Evolutionary conservation across 345 rosid species (phyloP), one percentile per base, ranked within the genome.

Genomic region (Populus nigra): DNA sequence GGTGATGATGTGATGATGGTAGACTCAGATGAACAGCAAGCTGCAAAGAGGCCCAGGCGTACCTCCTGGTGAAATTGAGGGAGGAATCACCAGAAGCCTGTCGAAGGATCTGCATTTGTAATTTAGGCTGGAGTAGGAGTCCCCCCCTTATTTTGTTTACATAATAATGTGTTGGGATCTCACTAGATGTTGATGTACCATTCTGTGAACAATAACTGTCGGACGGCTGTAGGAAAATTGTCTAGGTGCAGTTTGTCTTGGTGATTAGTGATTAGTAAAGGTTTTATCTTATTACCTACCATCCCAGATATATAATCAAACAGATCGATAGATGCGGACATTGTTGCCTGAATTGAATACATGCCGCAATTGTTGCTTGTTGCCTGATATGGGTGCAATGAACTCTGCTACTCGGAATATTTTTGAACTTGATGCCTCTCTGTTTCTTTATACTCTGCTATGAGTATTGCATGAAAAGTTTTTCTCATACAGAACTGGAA

Each of bases 21-120:
- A 22, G 90, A 80, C 43, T 69, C 71, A 41, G 80, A 78, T 16
- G 96, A 83, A 77, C 76, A 86, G 69, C 88, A 80, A 81, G 85
- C 85, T 81, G 83, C 91, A 15, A 94, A 94, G 83, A 86, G 93
- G 83, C 86, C 77, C 31, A 83, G 88, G 79, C 80, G 91, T 45
- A 15, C 73, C 84, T 36, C 62, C 77, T 8, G 38, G 8, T 22
- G 91, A 85, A 77, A 84, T 68, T 29, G 85, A 82, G 5, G 72
- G 62, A 73, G 83, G 70, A 53, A 18, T 43, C 8, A 20, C 12
- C 5, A 81, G 73, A 70, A 68, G 71, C 80, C 57, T n/a, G 75
- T 77, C 81, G 1, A 71, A 81, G 73, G 88, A 84, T 78, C 74
- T 78, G 76, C 82, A 61, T 70, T 68, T 78, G 79, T 83, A 72